A percentile compares a stretch with the other conserved stretches of the same genome.
Conservation (phyloP, 805 yeast genomes). For the Metschnikowia kofuensis region DNA sequence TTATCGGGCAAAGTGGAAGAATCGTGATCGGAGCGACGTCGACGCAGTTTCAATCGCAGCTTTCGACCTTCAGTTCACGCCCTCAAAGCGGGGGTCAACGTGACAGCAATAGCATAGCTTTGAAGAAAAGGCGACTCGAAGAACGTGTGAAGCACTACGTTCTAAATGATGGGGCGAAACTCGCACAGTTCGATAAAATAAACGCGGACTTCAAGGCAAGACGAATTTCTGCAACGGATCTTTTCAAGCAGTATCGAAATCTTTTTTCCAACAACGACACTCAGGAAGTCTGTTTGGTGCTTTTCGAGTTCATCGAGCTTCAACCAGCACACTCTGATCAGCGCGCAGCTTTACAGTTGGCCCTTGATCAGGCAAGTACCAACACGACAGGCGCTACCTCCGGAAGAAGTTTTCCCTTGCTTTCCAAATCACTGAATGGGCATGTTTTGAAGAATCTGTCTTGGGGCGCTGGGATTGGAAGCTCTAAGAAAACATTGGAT, state of each 20-base stretch:
- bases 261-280: constrained; percentile 42
- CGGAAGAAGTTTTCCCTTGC: constrained; percentile 43
- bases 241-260: constrained; percentile 43
- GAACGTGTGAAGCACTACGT: constrained; percentile 84
- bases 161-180: constrained; percentile 46
- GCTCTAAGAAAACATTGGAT: constrained; percentile 6
- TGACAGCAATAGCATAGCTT: constrained; percentile 41
- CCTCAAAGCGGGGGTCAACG: constrained; percentile 19
- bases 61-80: constrained; percentile 51
- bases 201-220: constrained; percentile 49
- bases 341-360: constrained; percentile 34
- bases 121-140: constrained; percentile 62
- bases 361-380: constrained; percentile 18
- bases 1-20: constrained; percentile 45
- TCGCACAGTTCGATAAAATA: constrained; percentile 47
- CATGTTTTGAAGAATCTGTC: constrained; percentile 16
- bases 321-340: constrained; percentile 47
- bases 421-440: constrained; percentile 26
- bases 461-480: constrained; percentile 24
- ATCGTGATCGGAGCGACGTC: constrained; percentile 38
- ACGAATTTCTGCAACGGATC: constrained; percentile 45
- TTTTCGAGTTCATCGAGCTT: constrained; percentile 60
- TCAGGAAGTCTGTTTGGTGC: constrained; percentile 54
- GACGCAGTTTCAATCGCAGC: constrained; percentile 52
- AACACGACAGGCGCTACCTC: constrained; percentile 14